These are phyloP conservation scores for Pseudogymnoascus sp. DNA, from an alignment of 2,329 filamentous ascomycete species.

Conservation along the genomic window DNA sequence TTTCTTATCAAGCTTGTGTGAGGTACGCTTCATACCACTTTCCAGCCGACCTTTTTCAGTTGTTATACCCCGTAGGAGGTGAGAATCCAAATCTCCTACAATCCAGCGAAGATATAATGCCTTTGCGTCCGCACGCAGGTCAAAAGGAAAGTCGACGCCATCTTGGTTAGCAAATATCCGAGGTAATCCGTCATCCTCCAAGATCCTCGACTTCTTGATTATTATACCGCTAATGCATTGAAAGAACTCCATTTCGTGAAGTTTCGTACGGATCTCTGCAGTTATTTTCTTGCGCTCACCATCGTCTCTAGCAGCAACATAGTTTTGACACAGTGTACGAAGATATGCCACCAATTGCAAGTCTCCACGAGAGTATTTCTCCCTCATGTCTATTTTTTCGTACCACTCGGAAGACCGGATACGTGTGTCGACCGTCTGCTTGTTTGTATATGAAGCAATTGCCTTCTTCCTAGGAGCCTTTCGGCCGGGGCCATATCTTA, in stretches of 20 bases:
- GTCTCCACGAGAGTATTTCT: constrained; percentile 14
- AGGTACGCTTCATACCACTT: constrained; percentile 17
- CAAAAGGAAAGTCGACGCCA: constrained; percentile 35
- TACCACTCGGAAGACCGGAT: constrained; percentile 17
- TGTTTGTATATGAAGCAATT: constrained; percentile 6
- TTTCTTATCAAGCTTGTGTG: constrained; percentile 14
- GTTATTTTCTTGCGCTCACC: constrained; percentile 10
- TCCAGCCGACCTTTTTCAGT: constrained; percentile 18
- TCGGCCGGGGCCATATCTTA: constrained; percentile 12
- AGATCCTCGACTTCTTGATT: constrained; percentile 25
- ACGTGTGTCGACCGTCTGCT: constrained; percentile 13
- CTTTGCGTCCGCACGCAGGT: constrained; percentile 42
- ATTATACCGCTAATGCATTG: constrained; percentile 14
- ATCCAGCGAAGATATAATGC: constrained; percentile 43
- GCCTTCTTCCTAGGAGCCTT: constrained; percentile 9
- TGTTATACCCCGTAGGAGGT: constrained; percentile 36
- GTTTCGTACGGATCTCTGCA: constrained; percentile 20
- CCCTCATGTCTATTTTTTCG: constrained; percentile 12
- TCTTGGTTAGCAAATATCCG: constrained; percentile 34
- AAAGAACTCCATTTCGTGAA: constrained; percentile 29
- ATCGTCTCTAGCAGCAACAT: constrained; percentile 12
- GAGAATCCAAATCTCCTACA: constrained; percentile 35
- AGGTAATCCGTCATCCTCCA: constrained; percentile 34
- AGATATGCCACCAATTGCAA: constrained; percentile 15
- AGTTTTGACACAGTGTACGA: constrained; percentile 17